Base-by-base conservation (phyloP, 2,329 filamentous ascomycete genomes). In the Magnaporthiopsis rhizophila region DNA sequence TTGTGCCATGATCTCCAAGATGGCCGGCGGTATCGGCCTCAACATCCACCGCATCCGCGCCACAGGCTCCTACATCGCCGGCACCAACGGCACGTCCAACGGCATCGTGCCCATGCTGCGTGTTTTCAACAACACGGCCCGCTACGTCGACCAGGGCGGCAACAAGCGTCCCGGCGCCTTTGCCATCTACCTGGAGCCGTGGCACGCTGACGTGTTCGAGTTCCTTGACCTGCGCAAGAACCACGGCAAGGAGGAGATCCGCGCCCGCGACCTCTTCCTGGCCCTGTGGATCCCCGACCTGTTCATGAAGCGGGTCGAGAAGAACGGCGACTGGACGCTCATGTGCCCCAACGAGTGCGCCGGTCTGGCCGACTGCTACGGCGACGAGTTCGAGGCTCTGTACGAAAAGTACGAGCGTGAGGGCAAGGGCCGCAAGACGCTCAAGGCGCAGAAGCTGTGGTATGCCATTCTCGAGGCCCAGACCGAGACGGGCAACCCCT, bases 1-100 rank as follows among this genome's bases (percentile, higher is more conserved):
- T 1, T 99, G 95, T 79, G 95, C 95, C 70, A 94, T 99, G 92
- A 99, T 99, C 79, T 99, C 95, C 74, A 99, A 99, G 86, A 98
- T 95, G 80, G 95, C 95, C 71, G 95, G 95, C 77, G 95, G 95
- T 76, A 98, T 99, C 76, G 95, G 95, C 72, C 84, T 99, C 69
- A 98, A 99, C 74, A 89, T 94, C 62, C 95, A 99, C 81, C 89
- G 93, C 73, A 99, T 99, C 72, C 92, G 95, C 77, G 91, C 95
- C 67, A 99, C 95, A 64, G 94, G 95, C 67, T 97, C 95, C 34
- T 99, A 99, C 80, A 99, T 99, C 78, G 91, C 90, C 67, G 95
- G 95, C 73, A 99, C 95, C 71, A 99, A 99, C 74, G 95, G 95
- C 71, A 97, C 94, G 65, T 99, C 95, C 64, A 99, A 99, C 74